These are phyloP conservation scores for Solanum sejunctum DNA, from an alignment of 257 asterid species.

Conservation along the genomic window DNA sequence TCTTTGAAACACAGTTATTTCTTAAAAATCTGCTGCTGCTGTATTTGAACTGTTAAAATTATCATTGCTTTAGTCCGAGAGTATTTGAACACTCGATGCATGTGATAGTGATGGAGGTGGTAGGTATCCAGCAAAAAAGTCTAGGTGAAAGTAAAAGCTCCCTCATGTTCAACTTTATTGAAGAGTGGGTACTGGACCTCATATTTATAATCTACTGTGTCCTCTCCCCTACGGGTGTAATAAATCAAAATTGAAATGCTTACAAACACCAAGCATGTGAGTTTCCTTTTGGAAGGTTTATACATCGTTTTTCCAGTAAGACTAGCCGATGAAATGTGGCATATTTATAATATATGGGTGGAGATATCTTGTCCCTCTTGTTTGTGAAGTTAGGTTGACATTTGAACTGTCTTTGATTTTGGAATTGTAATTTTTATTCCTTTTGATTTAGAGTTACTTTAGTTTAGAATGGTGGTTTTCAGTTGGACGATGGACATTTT, in stretches of 20 bases:
- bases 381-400: background rate
- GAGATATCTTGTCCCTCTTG: background rate
- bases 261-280: conserved; percentile 25
- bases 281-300: conserved; percentile 36
- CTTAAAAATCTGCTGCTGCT: background rate
- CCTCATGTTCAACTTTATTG: conserved; percentile 17
- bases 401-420: background rate
- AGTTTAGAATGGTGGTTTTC: background rate
- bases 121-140: background rate
- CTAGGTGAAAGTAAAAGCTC: conserved; percentile 4
- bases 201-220: background rate
- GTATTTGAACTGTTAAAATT: background rate
- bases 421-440: background rate
- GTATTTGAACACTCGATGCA: background rate
- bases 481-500: background rate
- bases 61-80: background rate
- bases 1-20: background rate
- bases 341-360: background rate
- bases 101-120: background rate
- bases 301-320: conserved; percentile 33
- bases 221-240: too few species aligned
- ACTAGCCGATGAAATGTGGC: background rate
- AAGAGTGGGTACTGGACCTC: conserved; percentile 21
- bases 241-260: too few species aligned
- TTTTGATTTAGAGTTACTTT: background rate